These are phyloP conservation scores for Kodamaea sp. DNA, from an alignment of 1,139 yeast genomes.

Conservation along the genomic window DNA sequence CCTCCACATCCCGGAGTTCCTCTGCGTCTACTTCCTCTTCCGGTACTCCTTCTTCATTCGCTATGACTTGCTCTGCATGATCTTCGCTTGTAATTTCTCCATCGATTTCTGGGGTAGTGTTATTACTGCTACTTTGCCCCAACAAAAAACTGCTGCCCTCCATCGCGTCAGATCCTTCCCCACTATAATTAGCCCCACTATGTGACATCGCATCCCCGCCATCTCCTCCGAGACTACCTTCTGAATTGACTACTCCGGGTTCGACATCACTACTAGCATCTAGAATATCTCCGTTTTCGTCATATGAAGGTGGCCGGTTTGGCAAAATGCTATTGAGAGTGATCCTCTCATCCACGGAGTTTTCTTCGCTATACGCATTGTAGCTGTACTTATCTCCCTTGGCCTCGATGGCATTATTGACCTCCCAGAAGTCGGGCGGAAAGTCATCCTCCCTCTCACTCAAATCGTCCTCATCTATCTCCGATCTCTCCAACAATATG, in stretches of 20 bases:
- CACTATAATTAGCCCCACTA: neutral
- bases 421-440: conserved; percentile 58
- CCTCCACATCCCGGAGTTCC: no score
- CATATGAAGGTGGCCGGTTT: conserved; percentile 39
- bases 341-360: conserved; percentile 41
- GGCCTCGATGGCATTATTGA: conserved; percentile 19
- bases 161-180: no score
- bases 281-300: conserved; percentile 13
- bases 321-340: conserved; percentile 41
- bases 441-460: conserved; percentile 51
- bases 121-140: no score
- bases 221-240: neutral
- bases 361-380: conserved; percentile 40
- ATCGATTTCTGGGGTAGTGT: no score
- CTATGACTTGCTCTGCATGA: conserved; percentile 1
- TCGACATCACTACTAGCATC: conserved; percentile 5
- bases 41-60: no score
- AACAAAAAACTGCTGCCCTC: no score
- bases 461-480: conserved; percentile 52
- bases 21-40: no score
- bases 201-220: neutral
- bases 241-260: no score
- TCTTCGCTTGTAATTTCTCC: no score
- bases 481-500: conserved; percentile 55
- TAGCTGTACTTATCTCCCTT: conserved; percentile 39